Evolutionary conservation across 148 eudicot genomes (phyloP).

Genomic region (Persicaria maculosa): DNA sequence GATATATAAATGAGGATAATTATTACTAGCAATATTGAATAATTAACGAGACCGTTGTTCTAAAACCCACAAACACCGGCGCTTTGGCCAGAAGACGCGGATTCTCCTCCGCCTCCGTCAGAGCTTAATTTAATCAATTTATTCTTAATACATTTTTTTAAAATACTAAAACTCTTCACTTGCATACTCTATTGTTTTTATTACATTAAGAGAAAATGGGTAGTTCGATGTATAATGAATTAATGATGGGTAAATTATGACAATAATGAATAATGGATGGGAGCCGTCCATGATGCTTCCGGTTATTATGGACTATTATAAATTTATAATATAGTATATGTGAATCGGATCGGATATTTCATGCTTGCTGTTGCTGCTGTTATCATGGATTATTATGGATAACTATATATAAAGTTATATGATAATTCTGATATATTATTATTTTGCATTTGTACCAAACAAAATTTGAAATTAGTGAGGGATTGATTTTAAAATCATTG

Average conservation of each 20-base stretch:
- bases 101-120: no score
- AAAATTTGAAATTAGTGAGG: no score
- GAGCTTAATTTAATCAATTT: not conserved
- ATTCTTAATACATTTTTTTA: not conserved
- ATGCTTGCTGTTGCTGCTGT: no score
- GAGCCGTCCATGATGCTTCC: not conserved
- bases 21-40: not conserved
- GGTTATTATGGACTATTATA: not conserved
- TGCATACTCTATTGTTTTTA: not conserved
- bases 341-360: no score
- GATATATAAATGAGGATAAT: no score
- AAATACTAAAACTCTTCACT: not conserved
- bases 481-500: no score
- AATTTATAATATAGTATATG: no score
- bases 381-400: no score
- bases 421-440: no score
- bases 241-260: slow-evolving; percentile 5
- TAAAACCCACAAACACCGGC: slow-evolving; percentile 1
- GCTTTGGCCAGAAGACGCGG: not conserved
- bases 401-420: no score
- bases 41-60: not conserved
- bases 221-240: not conserved
- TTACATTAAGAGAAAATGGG: not conserved
- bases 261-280: not conserved
- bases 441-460: no score